These are phyloP conservation scores for Candida adriatica DNA, from an alignment of 805 yeast species.

Conservation along the genomic window DNA sequence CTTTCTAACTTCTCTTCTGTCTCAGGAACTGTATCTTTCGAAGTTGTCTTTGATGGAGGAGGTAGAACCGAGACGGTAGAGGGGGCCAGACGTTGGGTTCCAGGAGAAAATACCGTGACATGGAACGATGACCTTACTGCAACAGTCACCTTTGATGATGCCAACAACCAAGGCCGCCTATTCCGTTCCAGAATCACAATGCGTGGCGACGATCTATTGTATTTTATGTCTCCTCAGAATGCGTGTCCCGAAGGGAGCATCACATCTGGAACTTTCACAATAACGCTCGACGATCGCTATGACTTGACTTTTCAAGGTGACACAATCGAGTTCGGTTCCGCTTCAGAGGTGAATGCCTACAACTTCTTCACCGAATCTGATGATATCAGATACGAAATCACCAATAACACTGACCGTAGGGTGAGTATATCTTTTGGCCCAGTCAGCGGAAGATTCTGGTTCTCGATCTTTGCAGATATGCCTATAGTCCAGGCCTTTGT, in stretches of 20 bases:
- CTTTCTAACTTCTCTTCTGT: slow-evolving; percentile 1
- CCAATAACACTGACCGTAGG: too few relatives aligned
- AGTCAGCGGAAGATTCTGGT: too few relatives aligned
- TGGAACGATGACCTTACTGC: slow-evolving; percentile 9
- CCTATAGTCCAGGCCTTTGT: too few relatives aligned
- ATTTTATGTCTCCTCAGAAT: slow-evolving; percentile 4
- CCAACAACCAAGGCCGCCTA: not conserved
- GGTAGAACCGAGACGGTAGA: slow-evolving; percentile 5
- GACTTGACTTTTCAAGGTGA: too few relatives aligned
- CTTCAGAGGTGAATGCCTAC: too few relatives aligned
- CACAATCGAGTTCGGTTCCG: too few relatives aligned
- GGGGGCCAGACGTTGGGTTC: slow-evolving; percentile 9
- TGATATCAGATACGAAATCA: too few relatives aligned
- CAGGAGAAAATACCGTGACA: slow-evolving; percentile 10
- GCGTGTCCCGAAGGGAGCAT: slow-evolving; percentile 4
- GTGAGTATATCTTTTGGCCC: too few relatives aligned
- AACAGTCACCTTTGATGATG: slow-evolving; percentile 1
- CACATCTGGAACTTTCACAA: slow-evolving; percentile 7
- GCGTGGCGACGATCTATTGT: slow-evolving; percentile 12
- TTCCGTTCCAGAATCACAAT: slow-evolving; percentile 9
- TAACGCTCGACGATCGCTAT: slow-evolving; percentile 1
- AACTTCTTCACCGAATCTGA: too few relatives aligned
- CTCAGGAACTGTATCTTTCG: slow-evolving; percentile 6
- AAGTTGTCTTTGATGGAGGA: slow-evolving; percentile 11
- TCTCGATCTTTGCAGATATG: not conserved